Percentiles rank a stretch among this genome's conserved stretches.
Conservation (phyloP, 768 basidiomycete genomes). For the Mycena floridula region DNA sequence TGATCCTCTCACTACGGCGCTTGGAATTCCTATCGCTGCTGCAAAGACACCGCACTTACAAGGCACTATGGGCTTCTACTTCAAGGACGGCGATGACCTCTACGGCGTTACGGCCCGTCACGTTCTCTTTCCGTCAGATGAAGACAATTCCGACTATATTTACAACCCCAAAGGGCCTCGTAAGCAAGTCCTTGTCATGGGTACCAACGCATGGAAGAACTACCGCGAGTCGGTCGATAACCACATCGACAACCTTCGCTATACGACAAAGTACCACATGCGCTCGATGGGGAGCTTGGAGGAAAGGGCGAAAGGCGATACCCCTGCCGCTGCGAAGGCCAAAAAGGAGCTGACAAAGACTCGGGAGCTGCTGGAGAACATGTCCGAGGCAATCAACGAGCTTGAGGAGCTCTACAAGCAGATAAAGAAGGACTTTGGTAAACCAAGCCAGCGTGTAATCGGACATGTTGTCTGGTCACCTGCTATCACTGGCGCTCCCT, state of each 20-base stretch:
- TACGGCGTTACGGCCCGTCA: constrained; percentile 30
- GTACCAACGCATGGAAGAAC: constrained; percentile 20
- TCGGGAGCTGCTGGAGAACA: constrained; percentile 14
- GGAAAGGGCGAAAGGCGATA: constrained; percentile 10
- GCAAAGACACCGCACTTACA: constrained; percentile 20
- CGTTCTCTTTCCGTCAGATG: constrained; percentile 5
- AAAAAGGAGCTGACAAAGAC: constrained; percentile 11
- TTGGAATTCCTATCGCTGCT: constrained; percentile 29
- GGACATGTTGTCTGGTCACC: constrained; percentile 34
- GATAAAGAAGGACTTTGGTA: constrained; percentile 26
- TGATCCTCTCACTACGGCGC: constrained; percentile 28
- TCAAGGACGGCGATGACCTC: constrained; percentile 21
- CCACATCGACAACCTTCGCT: too few relatives aligned
- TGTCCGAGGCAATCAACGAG: constrained; percentile 15
- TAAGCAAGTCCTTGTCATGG: constrained; percentile 31
- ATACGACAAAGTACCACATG: background rate
- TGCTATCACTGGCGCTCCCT: constrained; percentile 21
- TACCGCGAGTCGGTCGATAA: constrained; percentile 24
- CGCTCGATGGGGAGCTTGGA: constrained; percentile 12
- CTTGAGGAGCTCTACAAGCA: constrained; percentile 27
- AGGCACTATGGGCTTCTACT: constrained; percentile 33
- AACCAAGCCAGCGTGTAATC: constrained; percentile 26
- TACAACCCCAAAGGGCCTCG: constrained; percentile 16
- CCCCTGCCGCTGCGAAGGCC: constrained; percentile 7
- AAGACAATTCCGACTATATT: background rate